Evolutionary conservation across 2,329 filamentous ascomycete genomes (phyloP), one percentile per base, ranked within the genome.

Genomic region (Diaporthe sp.): DNA sequence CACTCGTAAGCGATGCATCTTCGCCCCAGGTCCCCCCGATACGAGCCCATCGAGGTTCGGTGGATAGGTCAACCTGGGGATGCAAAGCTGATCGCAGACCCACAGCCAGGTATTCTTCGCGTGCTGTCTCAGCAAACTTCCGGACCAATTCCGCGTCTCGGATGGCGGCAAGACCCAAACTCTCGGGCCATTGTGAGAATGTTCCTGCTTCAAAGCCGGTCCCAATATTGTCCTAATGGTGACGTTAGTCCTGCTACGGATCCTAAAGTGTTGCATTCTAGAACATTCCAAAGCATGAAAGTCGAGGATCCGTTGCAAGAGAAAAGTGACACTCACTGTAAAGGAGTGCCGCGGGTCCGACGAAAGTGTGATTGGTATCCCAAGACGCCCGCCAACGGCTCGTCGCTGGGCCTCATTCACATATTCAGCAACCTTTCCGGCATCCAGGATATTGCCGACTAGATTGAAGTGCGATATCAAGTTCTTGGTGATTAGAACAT

Each of bases 151-250:
- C 80, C 0, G 84, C 79, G 15, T 85, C 83, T 4, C 87, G 81
- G 0, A 89, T 76, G 0, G 88, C 88, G 7, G 86, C 88, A 9
- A 90, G 79, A 0, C 88, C 88, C 9, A 88, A 77, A 0, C 84
- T 84, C 72, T 89, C 86, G 0, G 88, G 88, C 87, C 88, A 89
- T 68, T 87, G 84, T 0, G 85, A 87, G 75, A 89, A 86, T 0
- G 79, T 80, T 0, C 83, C 85, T 0, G 86, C 85, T 0, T 80
- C 78, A 74, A 87, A 85, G 0, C 83, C 84, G 2, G 84, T 86
- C 1, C 84, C 86, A 2, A 85, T 75, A 42, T 85, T 84, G 35
- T 86, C 82, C 42, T 44, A 44, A 19, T 17, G 15, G 15, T 17
- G 7, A 44, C 42, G 42, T 44, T 44, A 44, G 19, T 44, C 19